Base-by-base conservation (phyloP, 2,329 filamentous ascomycete species). In the Lasiodiplodia hormozganensis region DNA sequence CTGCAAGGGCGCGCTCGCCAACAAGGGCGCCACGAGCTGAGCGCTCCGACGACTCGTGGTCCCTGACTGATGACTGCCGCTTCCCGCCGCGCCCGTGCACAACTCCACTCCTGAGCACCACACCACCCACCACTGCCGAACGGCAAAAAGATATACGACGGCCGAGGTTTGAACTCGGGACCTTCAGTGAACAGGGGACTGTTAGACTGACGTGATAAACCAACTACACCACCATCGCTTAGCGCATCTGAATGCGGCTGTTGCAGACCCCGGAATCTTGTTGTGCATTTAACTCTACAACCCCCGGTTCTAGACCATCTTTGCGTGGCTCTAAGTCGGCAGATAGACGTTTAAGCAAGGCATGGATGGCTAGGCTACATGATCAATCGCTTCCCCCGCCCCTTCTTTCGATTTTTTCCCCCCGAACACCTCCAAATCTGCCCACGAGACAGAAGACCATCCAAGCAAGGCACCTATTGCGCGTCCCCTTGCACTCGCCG, bases 171-270 rank as follows among this genome's bases (percentile, higher is more conserved):
- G 60, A 64, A 64, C 60, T 21, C 60, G 23, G 60, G 60, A 62
- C 58, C 58, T 62, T 62, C 58, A 62, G 58, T 62, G 58, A 47
- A 16, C 16, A 18, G 16, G 40, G 2, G 6, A 4, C 3, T 81
- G 80, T 81, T 81, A 81, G 78, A 81, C 79, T 80, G 76, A 81
- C 78, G 79, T 81, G 79, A 81, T 81, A 80, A 40, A 81, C 78
- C 79, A 80, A 80, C 80, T 81, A 81, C 79, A 82, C 79, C 77
- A 79, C 51, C 62, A 53, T 54, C 62, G 62, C 62, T 51, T 4
- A 53, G 28, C 28, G 4, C 28, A 6, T 6, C 28, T 28, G 28
- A n/a, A 38, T 38, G 36, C 36, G 28, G 28, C 28, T 28, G 28
- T 28, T 28, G 28, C 28, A 28, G 28, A 4, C 3, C 28, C 28